A percentile compares a stretch with the other conserved stretches of the same genome.
These are phyloP conservation scores for Thalassiosira exigua DNA, from an alignment of 352 stramenopile species.

Conservation along the genomic window DNA sequence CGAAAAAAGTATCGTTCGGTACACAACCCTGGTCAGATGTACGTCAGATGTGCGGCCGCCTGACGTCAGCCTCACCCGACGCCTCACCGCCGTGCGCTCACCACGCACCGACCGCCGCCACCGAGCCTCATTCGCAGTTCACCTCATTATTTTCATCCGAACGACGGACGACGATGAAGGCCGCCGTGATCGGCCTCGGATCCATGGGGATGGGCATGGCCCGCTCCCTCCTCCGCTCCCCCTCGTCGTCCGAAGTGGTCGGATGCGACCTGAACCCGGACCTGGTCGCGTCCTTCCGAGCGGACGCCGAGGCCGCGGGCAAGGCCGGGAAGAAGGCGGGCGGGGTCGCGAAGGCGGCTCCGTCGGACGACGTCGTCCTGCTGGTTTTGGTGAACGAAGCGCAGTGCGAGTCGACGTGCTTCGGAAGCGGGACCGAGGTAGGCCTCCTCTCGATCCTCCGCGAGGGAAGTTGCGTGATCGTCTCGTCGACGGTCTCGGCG, in stretches of 20 bases:
- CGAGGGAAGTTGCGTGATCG: constrained; percentile 57
- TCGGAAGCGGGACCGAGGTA: constrained; percentile 35
- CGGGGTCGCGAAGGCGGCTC: not conserved
- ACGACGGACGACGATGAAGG: constrained; percentile 66
- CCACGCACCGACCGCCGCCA: too few species aligned
- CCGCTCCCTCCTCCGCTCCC: constrained; percentile 58
- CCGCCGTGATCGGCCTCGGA: constrained; percentile 67
- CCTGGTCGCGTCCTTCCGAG: constrained; percentile 56
- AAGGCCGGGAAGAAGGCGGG: constrained; percentile 49
- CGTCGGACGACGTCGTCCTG: constrained; percentile 54
- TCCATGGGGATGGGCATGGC: constrained; percentile 82
- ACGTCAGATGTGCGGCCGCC: too few species aligned
- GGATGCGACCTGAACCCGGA: constrained; percentile 62
- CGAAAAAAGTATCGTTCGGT: too few species aligned
- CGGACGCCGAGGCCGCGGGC: constrained; percentile 37
- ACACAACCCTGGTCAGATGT: too few species aligned
- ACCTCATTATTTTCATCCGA: too few species aligned
- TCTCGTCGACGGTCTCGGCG: constrained; percentile 72
- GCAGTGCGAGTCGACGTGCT: constrained; percentile 72
- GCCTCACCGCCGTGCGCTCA: too few species aligned
- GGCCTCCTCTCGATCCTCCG: constrained; percentile 20
- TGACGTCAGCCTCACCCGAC: too few species aligned
- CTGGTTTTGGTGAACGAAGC: constrained; percentile 74
- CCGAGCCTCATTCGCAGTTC: too few species aligned
- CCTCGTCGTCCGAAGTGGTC: constrained; percentile 35